phyloP scores from a whole-genome alignment of 139 green algal genomes.

The Closterium sp. region DNA sequence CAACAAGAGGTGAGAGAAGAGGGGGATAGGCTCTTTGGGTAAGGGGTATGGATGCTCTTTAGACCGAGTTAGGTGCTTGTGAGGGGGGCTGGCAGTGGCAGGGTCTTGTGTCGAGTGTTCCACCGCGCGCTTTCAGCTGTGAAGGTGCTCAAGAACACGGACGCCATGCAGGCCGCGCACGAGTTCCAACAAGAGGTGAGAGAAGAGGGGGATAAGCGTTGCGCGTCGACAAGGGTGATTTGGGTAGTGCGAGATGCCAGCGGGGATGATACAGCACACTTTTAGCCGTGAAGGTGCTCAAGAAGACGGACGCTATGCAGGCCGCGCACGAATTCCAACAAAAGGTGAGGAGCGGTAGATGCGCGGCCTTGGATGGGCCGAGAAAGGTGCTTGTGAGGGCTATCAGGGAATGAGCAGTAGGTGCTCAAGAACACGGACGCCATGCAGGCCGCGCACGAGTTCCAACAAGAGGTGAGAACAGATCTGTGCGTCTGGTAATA shows the following conservation, averaged over 20 bases:
- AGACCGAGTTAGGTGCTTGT: background rate
- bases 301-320: constrained; percentile 36
- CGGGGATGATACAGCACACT: too few species aligned
- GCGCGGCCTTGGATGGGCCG: background rate
- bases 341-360: constrained; percentile 13
- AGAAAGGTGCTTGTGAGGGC: background rate
- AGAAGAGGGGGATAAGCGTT: background rate
- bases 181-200: constrained; percentile 48
- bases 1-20: constrained; percentile 38
- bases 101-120: background rate
- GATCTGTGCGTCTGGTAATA: background rate
- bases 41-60: background rate
- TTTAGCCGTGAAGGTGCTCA: constrained; percentile 48
- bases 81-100: background rate
- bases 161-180: constrained; percentile 17
- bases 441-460: constrained; percentile 26
- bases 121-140: constrained; percentile 37
- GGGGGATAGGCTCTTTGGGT: background rate
- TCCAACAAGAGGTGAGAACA: constrained; percentile 39
- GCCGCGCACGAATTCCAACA: constrained; percentile 34
- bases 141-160: constrained; percentile 49
- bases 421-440: constrained; percentile 48
- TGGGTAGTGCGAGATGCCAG: too few species aligned
- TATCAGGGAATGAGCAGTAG: background rate
- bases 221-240: background rate